These are phyloP conservation scores for Aegilops bicornis DNA, from an alignment of 176 grass and related monocot species.

Conservation along the genomic window DNA sequence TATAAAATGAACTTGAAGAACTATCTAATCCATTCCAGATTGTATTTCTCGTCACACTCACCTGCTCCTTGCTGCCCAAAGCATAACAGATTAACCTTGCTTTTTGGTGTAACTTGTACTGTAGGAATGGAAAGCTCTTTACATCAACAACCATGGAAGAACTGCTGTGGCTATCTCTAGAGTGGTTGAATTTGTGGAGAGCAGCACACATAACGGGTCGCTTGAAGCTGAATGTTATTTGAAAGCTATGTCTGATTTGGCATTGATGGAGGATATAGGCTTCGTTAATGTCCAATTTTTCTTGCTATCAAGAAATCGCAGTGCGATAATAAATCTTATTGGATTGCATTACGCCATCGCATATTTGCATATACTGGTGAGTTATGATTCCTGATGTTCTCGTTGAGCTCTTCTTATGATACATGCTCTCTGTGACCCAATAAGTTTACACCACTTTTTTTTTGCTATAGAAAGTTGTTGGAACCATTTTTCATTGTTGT, in stretches of 20 bases:
- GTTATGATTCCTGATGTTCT: slow-evolving; percentile 22
- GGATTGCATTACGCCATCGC: slow-evolving; percentile 63
- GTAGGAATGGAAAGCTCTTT: slow-evolving; percentile 56
- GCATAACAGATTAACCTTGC: not conserved
- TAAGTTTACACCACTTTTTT: not conserved
- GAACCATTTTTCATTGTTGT: not conserved
- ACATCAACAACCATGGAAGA: slow-evolving; percentile 59
- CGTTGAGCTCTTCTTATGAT: not conserved
- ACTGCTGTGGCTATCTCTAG: slow-evolving; percentile 40
- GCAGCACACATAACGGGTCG: slow-evolving; percentile 43
- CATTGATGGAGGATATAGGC: slow-evolving; percentile 42
- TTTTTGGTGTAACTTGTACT: slow-evolving; percentile 18
- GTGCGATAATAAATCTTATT: slow-evolving; percentile 58
- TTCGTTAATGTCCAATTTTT: slow-evolving; percentile 64
- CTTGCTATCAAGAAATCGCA: slow-evolving; percentile 56
- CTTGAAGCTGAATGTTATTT: slow-evolving; percentile 66
- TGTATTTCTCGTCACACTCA: not conserved
- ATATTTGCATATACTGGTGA: slow-evolving; percentile 54
- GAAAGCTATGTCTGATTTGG: slow-evolving; percentile 57
- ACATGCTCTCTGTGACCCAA: not conserved
- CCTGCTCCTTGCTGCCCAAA: slow-evolving; percentile 5
- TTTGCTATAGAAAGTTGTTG: not conserved
- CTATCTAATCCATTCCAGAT: not conserved
- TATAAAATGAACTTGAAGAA: not conserved
- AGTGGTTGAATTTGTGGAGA: slow-evolving; percentile 47